Evolutionary conservation across 108 stramenopile genomes (phyloP), one percentile per base, ranked within the genome.

Genomic region (Skeletonema grethae): DNA sequence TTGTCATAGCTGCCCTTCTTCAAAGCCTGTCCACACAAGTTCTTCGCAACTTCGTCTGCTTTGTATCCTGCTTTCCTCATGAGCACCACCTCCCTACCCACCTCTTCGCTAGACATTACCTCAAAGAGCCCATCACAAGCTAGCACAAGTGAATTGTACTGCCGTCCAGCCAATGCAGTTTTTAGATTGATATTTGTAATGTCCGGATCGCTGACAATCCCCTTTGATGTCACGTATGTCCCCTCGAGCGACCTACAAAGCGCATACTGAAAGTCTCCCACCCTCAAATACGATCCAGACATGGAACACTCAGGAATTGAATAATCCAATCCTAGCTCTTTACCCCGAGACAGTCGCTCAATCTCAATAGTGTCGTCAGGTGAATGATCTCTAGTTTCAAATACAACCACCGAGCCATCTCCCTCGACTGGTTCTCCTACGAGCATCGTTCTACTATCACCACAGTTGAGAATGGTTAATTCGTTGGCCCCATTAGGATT

Each of bases 111-210:
- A 38, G 83, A 88, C 82, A 90, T 89, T 30, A 91, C 90, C 66
- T 91, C 88, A 77, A 88, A 91, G 4, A 94, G 53, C 30, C 92
- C 92, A 86, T 94, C 92, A 24, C 81, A 85, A 11, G 92, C 88
- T 9, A 85, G 61, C 4, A 94, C 78, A 34, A 86, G 35, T n/a
- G 84, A 60, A 46, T 84, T 79, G 38, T 82, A 46, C 31, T 81
- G 86, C 15, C 82, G 70, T 34, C 73, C 65, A 4, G 79, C 78
- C 12, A 73, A 61, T 18, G 70, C 46, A 38, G 56, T 50, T 32
- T 66, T 31, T 5, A 81, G 53, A 28, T 76, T 11, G n/a, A 85
- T 31, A 11, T 50, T 75, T 6, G 80, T 67, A 10, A 94, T 65
- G 63, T 89, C 88, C 7, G 88, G 75, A 59, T 89, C 88, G 61